Conservation (phyloP, 2,329 filamentous ascomycete species). For the Neonectria hederae region DNA sequence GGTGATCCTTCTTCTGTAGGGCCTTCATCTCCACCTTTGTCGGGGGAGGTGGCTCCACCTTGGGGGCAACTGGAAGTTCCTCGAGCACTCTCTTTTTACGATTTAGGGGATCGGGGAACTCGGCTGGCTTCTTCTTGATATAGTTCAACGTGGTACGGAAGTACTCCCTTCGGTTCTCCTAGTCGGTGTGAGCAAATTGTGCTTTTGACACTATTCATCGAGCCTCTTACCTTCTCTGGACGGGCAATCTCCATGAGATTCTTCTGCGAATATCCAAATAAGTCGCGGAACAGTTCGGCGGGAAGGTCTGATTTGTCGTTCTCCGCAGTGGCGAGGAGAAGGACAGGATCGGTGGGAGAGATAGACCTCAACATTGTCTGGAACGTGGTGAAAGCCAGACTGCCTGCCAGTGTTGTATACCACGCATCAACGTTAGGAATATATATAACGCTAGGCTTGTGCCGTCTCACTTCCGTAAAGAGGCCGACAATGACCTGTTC, state of each 20-base stretch:
- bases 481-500: conserved; percentile 91
- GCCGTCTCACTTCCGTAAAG: conserved; percentile 90
- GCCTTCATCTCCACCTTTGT: conserved; percentile 84
- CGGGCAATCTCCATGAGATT: conserved; percentile 77
- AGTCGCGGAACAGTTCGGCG: conserved; percentile 71
- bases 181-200: conserved; percentile 17
- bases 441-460: conserved; percentile 96
- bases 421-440: conserved; percentile 90
- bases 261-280: conserved; percentile 87
- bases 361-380: conserved; percentile 82
- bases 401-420: conserved; percentile 72
- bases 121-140: conserved; percentile 79
- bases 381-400: conserved; percentile 82
- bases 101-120: conserved; percentile 87
- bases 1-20: conserved; percentile 83
- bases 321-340: conserved; percentile 88
- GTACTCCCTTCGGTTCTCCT: conserved; percentile 77
- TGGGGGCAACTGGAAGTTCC: conserved; percentile 77
- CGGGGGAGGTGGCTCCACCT: conserved; percentile 71
- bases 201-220: background rate
- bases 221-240: conserved; percentile 67
- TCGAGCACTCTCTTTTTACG: conserved; percentile 88
- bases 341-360: conserved; percentile 87
- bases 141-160: conserved; percentile 80
- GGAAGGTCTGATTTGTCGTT: conserved; percentile 70